Percentiles rank a stretch among this genome's conserved stretches.
phyloP scores from a whole-genome alignment of 2,329 filamentous ascomycete species.

The Arachnopeziza araneosa region DNA sequence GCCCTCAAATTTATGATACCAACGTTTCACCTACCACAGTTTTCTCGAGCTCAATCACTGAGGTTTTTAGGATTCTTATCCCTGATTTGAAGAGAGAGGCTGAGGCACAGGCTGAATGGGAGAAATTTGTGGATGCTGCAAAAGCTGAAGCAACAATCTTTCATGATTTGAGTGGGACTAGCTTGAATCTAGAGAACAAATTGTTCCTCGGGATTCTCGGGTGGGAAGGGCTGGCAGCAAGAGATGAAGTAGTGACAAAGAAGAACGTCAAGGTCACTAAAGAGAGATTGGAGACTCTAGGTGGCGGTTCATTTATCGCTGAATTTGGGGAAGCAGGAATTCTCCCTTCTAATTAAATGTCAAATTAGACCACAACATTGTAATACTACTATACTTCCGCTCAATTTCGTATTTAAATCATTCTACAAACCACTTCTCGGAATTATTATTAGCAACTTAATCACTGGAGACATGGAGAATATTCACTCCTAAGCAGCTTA shows the following conservation, averaged over 20 bases:
- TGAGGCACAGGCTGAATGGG: conserved; percentile 4
- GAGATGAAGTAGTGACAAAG: neutral
- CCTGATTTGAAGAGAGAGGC: neutral
- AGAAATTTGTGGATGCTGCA: conserved; percentile 1
- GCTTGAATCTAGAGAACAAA: conserved; percentile 9
- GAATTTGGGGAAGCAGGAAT: neutral
- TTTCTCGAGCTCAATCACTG: conserved; percentile 4
- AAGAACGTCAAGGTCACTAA: neutral
- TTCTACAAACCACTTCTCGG: too few relatives aligned
- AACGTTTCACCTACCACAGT: conserved; percentile 1
- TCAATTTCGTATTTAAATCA: too few relatives aligned
- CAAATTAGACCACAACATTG: too few relatives aligned
- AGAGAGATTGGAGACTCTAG: neutral
- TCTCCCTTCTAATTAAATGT: neutral
- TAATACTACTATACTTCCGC: too few relatives aligned
- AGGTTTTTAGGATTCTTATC: conserved; percentile 11
- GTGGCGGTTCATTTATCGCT: neutral
- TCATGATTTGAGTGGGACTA: conserved; percentile 4
- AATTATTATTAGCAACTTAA: too few relatives aligned
- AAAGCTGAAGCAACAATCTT: neutral
- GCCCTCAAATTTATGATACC: conserved; percentile 11
- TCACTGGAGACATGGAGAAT: neutral
- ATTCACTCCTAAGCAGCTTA: neutral
- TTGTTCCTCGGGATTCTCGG: conserved; percentile 8
- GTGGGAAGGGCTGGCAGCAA: conserved; percentile 8